These are phyloP conservation scores for Cyclostephanos invisitatus DNA, from an alignment of 108 stramenopile genomes.

Conservation along the genomic window DNA sequence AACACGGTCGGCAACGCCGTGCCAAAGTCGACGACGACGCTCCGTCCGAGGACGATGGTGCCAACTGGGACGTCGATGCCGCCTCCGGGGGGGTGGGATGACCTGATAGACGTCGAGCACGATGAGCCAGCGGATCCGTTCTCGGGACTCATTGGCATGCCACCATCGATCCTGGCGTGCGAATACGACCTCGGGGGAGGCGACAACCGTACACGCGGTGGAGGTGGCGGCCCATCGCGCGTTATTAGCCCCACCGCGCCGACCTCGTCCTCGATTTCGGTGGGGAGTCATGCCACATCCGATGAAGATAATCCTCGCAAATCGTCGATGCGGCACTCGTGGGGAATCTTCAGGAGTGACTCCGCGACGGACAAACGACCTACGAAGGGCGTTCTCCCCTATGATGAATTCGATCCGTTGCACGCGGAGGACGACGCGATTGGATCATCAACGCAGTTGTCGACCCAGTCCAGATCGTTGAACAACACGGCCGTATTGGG, in stretches of 20 bases:
- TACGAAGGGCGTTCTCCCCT: neutral
- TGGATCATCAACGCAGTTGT: neutral
- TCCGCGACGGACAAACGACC: neutral
- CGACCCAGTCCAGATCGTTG: neutral
- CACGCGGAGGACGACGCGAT: neutral
- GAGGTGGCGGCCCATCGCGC: neutral
- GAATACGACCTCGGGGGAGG: neutral
- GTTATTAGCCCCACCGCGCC: neutral
- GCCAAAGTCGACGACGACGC: neutral
- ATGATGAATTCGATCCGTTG: constrained; percentile 8
- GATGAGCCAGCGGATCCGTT: constrained; percentile 12
- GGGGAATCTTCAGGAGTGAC: neutral
- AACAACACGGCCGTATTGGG: neutral
- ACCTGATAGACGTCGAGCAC: constrained; percentile 3
- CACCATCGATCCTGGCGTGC: neutral
- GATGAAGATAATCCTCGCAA: neutral
- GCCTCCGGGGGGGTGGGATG: neutral
- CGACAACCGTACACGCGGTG: no score
- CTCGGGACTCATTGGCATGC: constrained; percentile 15
- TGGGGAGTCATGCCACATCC: neutral
- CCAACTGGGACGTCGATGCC: neutral
- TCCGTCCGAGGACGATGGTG: neutral
- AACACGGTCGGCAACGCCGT: neutral
- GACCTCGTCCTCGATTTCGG: neutral
- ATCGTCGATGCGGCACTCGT: neutral